Evolutionary conservation across 768 basidiomycete species (phyloP), one percentile per base, ranked within the genome.

Genomic region (Mycena chlorophos): DNA sequence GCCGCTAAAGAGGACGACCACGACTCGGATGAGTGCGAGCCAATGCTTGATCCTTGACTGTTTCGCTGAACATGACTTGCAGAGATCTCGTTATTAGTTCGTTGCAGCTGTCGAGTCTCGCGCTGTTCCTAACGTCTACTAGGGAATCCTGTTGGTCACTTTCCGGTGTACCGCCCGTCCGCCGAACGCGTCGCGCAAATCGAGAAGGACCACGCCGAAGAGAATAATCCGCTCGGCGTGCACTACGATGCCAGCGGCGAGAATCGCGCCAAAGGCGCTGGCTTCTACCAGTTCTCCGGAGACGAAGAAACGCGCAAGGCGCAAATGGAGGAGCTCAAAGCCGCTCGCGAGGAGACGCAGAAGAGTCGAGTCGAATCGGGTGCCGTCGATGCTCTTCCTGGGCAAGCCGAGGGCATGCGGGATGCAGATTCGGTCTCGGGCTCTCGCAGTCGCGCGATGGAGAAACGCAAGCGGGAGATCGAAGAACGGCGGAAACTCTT

Each of bases 231-330:
- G 0, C 77, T 91, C 5, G 77, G 81, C 12, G 70, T 78, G 2
- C 93, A 97, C 69, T 99, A 92, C 67, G 91, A 98, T 67, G 82
- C 91, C 0, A 78, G 82, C 0, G 74, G 72, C 49, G 96, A 99
- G 71, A 86, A 89, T 19, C 89, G 97, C 16, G 84, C 89, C 13
- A 88, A 87, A 69, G 97, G 91, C 40, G 95, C 96, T 1, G 94
- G 84, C 1, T 92, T 89, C 72, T 97, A 96, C 69, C 89, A 91
- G 67, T 95, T 98, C 71, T 91, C 92, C 13, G 80, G 69, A 2
- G 93, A 97, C 63, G 91, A 94, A 65, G 89, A 90, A 60, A 83
- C 81, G 26, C 78, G 97, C 39, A 74, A 73, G 60, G 74, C 76
- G 48, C 87, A 98, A 68, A 91, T 95, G 92, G 91, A 91, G 54